phyloP scores from a whole-genome alignment of 2,329 filamentous ascomycete genomes.

The Lasiodiplodia hormozganensis region DNA sequence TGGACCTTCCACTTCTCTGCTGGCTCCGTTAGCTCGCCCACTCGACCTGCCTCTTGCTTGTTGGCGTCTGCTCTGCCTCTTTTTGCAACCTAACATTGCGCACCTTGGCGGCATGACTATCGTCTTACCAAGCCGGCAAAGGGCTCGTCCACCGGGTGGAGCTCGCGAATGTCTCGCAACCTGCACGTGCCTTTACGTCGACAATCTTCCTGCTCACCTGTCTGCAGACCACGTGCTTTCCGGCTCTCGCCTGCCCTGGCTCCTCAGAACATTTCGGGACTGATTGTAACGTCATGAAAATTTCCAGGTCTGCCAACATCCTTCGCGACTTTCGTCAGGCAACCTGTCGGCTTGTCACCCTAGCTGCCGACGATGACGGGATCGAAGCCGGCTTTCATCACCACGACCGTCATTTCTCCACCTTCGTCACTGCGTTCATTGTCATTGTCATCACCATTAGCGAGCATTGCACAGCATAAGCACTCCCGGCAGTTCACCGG shows the following conservation, averaged over 20 bases:
- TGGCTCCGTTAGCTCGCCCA: conserved; percentile 5
- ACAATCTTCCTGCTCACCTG: background rate
- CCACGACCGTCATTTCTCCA: background rate
- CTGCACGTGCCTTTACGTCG: background rate
- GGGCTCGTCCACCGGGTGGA: background rate
- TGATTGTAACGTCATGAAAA: background rate
- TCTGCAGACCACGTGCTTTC: background rate
- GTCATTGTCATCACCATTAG: conserved; percentile 1
- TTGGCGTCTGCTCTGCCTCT: background rate
- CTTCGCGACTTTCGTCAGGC: background rate
- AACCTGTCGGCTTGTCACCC: conserved; percentile 1
- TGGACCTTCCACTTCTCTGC: conserved; percentile 16
- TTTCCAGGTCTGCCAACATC: background rate
- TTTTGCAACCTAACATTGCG: background rate
- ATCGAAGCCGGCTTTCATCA: background rate
- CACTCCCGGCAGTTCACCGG: background rate
- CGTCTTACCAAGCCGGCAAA: background rate
- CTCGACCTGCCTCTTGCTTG: conserved; percentile 17
- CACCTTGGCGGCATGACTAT: conserved; percentile 8
- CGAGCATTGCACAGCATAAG: conserved; percentile 18
- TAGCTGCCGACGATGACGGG: conserved; percentile 2
- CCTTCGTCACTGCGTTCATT: background rate
- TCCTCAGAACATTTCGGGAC: background rate
- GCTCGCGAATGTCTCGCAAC: background rate
- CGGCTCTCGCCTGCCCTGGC: conserved; percentile 1